Conservation (phyloP, 2,329 filamentous ascomycete genomes). For the Hypoxylon sp. region DNA sequence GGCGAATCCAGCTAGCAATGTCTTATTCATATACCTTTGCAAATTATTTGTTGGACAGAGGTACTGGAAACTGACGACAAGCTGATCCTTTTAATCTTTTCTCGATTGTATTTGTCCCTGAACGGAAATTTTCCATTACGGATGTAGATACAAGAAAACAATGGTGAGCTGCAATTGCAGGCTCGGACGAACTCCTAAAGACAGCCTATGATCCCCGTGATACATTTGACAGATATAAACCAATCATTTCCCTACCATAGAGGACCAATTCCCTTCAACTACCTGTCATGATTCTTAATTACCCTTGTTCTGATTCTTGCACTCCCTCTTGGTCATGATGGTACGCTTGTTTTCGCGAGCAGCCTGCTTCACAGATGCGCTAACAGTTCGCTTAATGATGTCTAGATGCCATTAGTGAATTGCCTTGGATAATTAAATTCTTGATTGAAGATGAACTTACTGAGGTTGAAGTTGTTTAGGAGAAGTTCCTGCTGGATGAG, state of each 20-base stretch:
- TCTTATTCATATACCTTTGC: too few relatives aligned
- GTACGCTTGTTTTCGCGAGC: conserved; percentile 45
- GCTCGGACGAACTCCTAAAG: conserved; percentile 5
- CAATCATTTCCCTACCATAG: not conserved
- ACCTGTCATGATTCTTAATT: conserved; percentile 8
- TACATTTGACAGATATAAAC: not conserved
- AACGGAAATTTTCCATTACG: not conserved
- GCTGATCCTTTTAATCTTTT: conserved; percentile 9
- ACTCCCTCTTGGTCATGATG: conserved; percentile 44
- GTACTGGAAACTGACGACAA: not conserved
- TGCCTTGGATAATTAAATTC: not conserved
- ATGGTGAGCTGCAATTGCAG: conserved; percentile 11
- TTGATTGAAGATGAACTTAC: conserved; percentile 24
- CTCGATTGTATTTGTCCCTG: conserved; percentile 2
- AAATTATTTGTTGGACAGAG: not conserved
- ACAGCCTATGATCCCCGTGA: conserved; percentile 7
- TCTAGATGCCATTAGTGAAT: conserved; percentile 39
- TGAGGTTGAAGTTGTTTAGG: conserved; percentile 47
- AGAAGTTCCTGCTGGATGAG: conserved; percentile 49
- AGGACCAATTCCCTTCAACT: not conserved
- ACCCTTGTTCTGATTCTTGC: conserved; percentile 26
- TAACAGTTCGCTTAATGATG: conserved; percentile 50
- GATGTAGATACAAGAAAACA: conserved; percentile 12
- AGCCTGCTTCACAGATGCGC: conserved; percentile 47
- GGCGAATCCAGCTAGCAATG: not conserved